These are phyloP conservation scores for Tetragonia tetragonoides DNA, from an alignment of 148 eudicot species.

Conservation along the genomic window DNA sequence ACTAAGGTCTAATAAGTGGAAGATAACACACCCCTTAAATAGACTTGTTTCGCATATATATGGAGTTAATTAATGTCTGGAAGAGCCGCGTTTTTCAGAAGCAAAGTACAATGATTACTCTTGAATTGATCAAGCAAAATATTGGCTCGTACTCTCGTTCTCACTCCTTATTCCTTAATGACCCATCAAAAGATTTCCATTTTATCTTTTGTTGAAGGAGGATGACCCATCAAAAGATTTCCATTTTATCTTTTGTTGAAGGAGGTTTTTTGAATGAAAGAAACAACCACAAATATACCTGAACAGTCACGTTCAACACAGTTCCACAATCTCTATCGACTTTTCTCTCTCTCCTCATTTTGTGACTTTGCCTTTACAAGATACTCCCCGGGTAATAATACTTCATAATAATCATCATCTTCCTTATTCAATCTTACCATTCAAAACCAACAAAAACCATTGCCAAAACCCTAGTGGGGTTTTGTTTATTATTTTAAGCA, in stretches of 20 bases:
- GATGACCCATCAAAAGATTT: slow-evolving; percentile 5
- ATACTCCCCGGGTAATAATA: slow-evolving; percentile 3
- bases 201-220: neutral
- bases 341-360: slow-evolving; percentile 17
- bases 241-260: neutral
- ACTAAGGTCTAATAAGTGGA: no score
- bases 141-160: slow-evolving; percentile 28
- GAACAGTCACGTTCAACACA: slow-evolving; percentile 37
- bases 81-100: slow-evolving; percentile 33
- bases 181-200: neutral
- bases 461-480: slow-evolving; percentile 21
- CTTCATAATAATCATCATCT: slow-evolving; percentile 6
- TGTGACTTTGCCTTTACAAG: slow-evolving; percentile 22
- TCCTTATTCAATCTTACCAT: neutral
- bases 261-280: slow-evolving; percentile 5
- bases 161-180: slow-evolving; percentile 13
- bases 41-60: no score
- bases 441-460: slow-evolving; percentile 3
- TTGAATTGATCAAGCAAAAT: slow-evolving; percentile 11
- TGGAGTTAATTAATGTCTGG: no score
- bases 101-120: slow-evolving; percentile 35
- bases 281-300: slow-evolving; percentile 15
- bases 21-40: no score
- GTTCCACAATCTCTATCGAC: slow-evolving; percentile 31
- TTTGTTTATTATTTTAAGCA: neutral